A percentile compares a stretch with the other conserved stretches of the same genome.
phyloP scores from a whole-genome alignment of 2,329 filamentous ascomycete species.

The Trichoderma arundinaceum region DNA sequence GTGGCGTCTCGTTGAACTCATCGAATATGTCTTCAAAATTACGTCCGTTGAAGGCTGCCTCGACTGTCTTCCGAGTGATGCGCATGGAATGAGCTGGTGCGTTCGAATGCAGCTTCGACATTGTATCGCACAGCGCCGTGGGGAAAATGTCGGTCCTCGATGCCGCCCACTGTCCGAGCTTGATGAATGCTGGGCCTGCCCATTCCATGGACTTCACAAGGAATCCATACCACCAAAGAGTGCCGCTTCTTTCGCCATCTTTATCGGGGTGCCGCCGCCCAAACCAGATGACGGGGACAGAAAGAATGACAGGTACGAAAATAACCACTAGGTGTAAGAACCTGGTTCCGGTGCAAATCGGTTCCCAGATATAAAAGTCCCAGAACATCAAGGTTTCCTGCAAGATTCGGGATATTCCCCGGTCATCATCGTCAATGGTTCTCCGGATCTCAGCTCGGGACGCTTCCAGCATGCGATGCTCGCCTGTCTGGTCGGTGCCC shows the following conservation, averaged over 20 bases:
- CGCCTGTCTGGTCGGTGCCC: slow-evolving; percentile 66
- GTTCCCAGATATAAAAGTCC: slow-evolving; percentile 79
- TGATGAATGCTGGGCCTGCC: slow-evolving; percentile 95
- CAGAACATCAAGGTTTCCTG: slow-evolving; percentile 69
- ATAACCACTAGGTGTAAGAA: slow-evolving; percentile 86
- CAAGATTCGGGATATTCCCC: slow-evolving; percentile 62
- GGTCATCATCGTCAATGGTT: slow-evolving; percentile 65
- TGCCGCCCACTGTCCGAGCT: slow-evolving; percentile 98
- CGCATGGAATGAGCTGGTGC: slow-evolving; percentile 88
- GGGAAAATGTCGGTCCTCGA: slow-evolving; percentile 97
- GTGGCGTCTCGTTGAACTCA: slow-evolving; percentile 86
- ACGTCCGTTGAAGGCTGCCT: slow-evolving; percentile 79
- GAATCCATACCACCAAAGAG: slow-evolving; percentile 93
- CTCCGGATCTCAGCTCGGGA: slow-evolving; percentile 80
- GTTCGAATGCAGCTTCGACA: slow-evolving; percentile 94
- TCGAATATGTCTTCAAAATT: slow-evolving; percentile 91
- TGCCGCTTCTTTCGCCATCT: slow-evolving; percentile 78
- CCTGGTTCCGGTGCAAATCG: slow-evolving; percentile 82
- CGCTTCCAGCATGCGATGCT: slow-evolving; percentile 83
- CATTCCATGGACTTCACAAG: slow-evolving; percentile 88
- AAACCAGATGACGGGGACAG: slow-evolving; percentile 81
- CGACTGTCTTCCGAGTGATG: slow-evolving; percentile 78
- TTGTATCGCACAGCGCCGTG: slow-evolving; percentile 84
- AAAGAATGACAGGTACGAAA: slow-evolving; percentile 86
- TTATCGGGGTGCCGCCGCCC: slow-evolving; percentile 67